Base-by-base conservation (phyloP, 768 basidiomycete species). In the Sarcodon sp. region DNA sequence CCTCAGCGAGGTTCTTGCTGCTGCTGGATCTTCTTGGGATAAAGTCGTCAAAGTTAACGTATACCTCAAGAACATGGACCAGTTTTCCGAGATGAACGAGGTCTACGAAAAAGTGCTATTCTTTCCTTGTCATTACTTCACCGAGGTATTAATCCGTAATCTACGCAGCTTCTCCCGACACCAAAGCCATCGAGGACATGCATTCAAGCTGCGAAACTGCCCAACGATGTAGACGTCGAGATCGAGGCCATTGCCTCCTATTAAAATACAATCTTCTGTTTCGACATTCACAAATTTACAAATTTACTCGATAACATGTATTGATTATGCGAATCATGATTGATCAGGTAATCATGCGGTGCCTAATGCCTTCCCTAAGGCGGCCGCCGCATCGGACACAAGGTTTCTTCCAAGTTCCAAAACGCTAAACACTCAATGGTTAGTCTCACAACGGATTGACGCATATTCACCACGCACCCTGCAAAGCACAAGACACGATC, bases 131-230 rank as follows among this genome's bases (percentile, higher is more conserved):
- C 37, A 4, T 16, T 38, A 4, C 37, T 38, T n/a, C 4, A 38
- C 4, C 37, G 16, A n/a, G 16, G 37, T 27, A 27, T 27, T 27
- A 27, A 27, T 27, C 21, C 4, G 13, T 38, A 38, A n/a, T 11
- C 10, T 56, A n/a, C 12, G 11, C 39, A 75, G 73, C 51, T 74
- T 7, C 56, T 76, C 31, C 76, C 75, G 0, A 64, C 59, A 33
- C 75, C 74, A 12, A 85, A 85, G 64, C 87, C 86, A 9, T 77
- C 84, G 7, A 66, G 85, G 47, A 83, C 82, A 7, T 83, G 80
- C 60, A 83, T 89, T 52, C 83, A 87, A 65, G 81, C 78, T 10
- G 80, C 73, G 7, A 72, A 73, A 53, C 67, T 87, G 34, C 83
- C 83, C 0, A 69, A 70, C 54, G 81, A 83, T 51, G 82, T 84